Base-by-base conservation (phyloP, 768 basidiomycete species). In the Suillus hirtellus region DNA sequence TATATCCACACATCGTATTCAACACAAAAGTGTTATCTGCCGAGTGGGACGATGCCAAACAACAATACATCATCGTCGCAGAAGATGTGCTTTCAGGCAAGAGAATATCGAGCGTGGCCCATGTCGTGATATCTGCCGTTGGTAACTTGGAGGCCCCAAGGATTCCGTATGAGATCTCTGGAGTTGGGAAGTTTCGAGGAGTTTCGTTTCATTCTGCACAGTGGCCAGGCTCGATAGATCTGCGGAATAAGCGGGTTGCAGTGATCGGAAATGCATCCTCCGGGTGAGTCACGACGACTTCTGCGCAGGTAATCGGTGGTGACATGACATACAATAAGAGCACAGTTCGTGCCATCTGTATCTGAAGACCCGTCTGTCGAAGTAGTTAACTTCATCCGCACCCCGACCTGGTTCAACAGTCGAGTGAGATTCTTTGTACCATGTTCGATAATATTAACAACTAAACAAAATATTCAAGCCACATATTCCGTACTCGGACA, bases 211-310 rank as follows among this genome's bases (percentile, higher is more conserved):
- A 88, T 70, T 83, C 84, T 6, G 81, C 83, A 9, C 66, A 75
- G 17, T 89, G 86, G 85, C 68, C 79, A 35, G 60, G 71, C 1
- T 72, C 73, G 9, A 73, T 79, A 5, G 73, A 79, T 12, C 71
- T 87, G 27, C 68, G 68, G 9, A 76, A 76, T 8, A 86, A 85
- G 69, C 66, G 68, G 27, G 70, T 81, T 24, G 79, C 64, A 19
- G 65, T 74, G 15, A 81, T 89, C 66, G 88, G 88, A 49, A 89
- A 87, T 70, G 89, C 86, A 1, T 87, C 86, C 62, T 86, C 85
- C 40, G 89, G 82, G 81, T 87, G 69, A 65, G 80, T 35, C 59
- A 49, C 21, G 12, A 43, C 10, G 9, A 44, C 10, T 49, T 27
- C 40, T n/a, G 19, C 38, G 62, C 49, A 21, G 49, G 43, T 34